Base-by-base conservation (phyloP, 2,329 filamentous ascomycete genomes). In the Volutella citrinella region DNA sequence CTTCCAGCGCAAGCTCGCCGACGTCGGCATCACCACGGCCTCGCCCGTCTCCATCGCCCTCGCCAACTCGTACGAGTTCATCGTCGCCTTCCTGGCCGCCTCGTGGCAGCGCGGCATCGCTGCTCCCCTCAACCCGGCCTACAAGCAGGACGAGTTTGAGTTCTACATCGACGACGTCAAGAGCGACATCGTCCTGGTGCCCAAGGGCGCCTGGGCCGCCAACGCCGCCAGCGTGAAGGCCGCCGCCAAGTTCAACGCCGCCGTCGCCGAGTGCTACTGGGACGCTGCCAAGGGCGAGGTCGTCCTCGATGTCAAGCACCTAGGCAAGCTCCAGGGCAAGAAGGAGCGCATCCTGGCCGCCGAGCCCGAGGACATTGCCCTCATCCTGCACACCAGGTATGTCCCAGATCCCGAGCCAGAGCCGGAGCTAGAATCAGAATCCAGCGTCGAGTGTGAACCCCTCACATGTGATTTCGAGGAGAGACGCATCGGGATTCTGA, bases 111-210 rank as follows among this genome's bases (percentile, higher is more conserved):
- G 88, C 52, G 85, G 73, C 19, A 83, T 93, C 49, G 87, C 87
- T 7, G 88, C 88, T 4, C 88, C 87, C n/a, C 69, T 95, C 46
- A 94, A 95, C 61, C 80, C 87, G 24, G 83, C 82, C 27, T 94
- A 94, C 70, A 94, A 90, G 68, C 86, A 93, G 63, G 82, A 82
- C 37, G 87, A 94, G 61, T 93, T 91, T 59, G 87, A 93, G 60
- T 94, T 94, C 64, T 94, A 93, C 63, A 91, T 95, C 54, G 83
- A 89, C 46, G 87, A 95, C 57, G 72, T 94, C 50, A 86, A 82
- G 56, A 91, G 87, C 6, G 82, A 82, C 20, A 68, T 94, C 39
- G 77, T 88, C 19, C 70, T 94, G 21, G 83, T 94, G 9, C 87
- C 87, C 10, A 72, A 71, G 48, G 87, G 85, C 12, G 78, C 82